phyloP scores from a whole-genome alignment of 768 basidiomycete species.

The Tulasnella sp. region DNA sequence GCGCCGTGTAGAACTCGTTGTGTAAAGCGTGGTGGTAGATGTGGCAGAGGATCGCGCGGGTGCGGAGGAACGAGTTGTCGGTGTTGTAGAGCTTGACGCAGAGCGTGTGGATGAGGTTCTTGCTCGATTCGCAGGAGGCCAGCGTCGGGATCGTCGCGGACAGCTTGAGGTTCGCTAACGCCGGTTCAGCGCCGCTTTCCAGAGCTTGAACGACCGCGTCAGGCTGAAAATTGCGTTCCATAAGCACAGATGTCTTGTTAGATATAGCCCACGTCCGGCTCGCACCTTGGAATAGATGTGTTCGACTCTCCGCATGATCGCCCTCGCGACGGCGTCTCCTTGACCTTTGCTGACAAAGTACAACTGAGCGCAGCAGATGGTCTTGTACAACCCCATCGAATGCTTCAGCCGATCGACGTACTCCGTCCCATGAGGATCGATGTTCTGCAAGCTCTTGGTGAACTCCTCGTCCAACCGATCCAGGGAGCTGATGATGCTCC shows the following conservation, averaged over 20 bases:
- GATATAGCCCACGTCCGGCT: background rate
- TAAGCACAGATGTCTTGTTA: conserved; percentile 15
- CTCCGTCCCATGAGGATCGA: conserved; percentile 98
- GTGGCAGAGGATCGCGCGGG: conserved; percentile 94
- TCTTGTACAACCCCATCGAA: conserved; percentile 87
- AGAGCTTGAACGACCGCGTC: conserved; percentile 86
- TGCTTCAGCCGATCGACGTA: conserved; percentile 95
- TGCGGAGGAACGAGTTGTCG: conserved; percentile 82
- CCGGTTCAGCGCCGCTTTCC: conserved; percentile 52
- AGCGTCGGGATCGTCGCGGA: conserved; percentile 51
- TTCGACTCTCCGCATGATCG: conserved; percentile 90
- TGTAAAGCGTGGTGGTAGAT: conserved; percentile 96
- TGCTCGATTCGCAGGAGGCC: conserved; percentile 42
- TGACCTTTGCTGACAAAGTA: conserved; percentile 77
- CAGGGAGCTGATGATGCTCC: conserved; percentile 91
- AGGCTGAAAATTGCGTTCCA: conserved; percentile 41
- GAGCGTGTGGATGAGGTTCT: conserved; percentile 73
- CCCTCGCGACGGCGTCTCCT: conserved; percentile 69
- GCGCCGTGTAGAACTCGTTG: conserved; percentile 92
- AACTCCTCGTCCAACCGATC: conserved; percentile 98
- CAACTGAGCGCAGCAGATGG: conserved; percentile 84
- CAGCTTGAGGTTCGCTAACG: conserved; percentile 33
- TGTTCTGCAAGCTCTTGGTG: conserved; percentile 92
- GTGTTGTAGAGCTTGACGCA: conserved; percentile 90
- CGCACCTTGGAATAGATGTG: conserved; percentile 95